Evolutionary conservation across 768 basidiomycete species (phyloP), one percentile per base, ranked within the genome.

Genomic region (Coprinopsis cinerea): DNA sequence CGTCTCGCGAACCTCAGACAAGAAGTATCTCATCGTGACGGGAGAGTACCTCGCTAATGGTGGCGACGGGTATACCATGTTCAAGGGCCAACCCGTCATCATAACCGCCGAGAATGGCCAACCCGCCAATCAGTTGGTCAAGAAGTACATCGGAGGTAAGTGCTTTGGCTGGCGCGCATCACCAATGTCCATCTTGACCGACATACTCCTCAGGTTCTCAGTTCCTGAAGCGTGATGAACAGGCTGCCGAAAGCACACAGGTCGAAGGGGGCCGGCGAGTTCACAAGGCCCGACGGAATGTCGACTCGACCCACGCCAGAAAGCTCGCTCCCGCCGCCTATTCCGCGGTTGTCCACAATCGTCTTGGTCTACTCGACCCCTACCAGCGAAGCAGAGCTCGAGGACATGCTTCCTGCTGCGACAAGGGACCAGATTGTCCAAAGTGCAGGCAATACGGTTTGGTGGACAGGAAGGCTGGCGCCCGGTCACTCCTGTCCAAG

Each of bases 61-160:
- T 4, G 44, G 44, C 13, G 44, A 46, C 17, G 44, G 44, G 7
- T 46, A 46, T 30, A 27, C 44, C 18, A 27, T 4, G 1, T 70
- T 94, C 25, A 79, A 79, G 55, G 82, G 79, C 17, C 72, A 79
- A 17, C 72, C 73, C 51, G 81, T 81, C 57, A 75, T 93, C 35
- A 74, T 93, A 24, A 89, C 92, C 57, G 84, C 90, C 51, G 92
- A 95, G 64, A 76, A 76, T 48, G 92, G 92, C 9, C 77, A 83
- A 54, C 67, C 88, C 52, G 79, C 88, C 77, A 88, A 84, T 59
- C 67, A 74, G 17, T 78, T 95, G 44, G 85, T 94, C 23, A 74
- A 92, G 55, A 83, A 83, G 56, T 93, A 92, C 66, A 69, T 94
- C 30, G n/a, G n/a, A n/a, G n/a, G n/a, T n/a, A n/a, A n/a, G n/a